phyloP scores from a whole-genome alignment of 768 basidiomycete genomes.

The Leccinum subgranulosum region DNA sequence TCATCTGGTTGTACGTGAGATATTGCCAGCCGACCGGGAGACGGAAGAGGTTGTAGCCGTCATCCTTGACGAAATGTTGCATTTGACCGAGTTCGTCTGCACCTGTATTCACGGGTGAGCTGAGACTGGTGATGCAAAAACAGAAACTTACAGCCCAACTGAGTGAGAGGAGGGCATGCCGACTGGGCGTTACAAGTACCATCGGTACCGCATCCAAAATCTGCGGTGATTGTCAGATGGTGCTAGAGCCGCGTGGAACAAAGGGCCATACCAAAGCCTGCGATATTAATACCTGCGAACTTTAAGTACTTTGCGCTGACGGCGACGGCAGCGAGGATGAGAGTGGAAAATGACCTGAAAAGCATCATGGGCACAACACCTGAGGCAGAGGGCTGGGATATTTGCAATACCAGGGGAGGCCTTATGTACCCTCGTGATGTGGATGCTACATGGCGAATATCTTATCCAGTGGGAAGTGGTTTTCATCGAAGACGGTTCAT shows the following conservation, averaged over 20 bases:
- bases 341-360: slow-evolving; percentile 11
- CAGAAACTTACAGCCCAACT: slow-evolving; percentile 38
- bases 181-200: slow-evolving; percentile 39
- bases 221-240: slow-evolving; percentile 3
- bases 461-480: not conserved
- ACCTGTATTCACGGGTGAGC: not conserved
- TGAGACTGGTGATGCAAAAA: not conserved
- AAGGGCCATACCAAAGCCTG: slow-evolving; percentile 41
- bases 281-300: slow-evolving; percentile 49
- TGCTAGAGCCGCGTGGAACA: not conserved
- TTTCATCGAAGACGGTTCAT: not conserved
- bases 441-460: slow-evolving; percentile 6
- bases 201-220: slow-evolving; percentile 49
- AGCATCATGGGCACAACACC: slow-evolving; percentile 11
- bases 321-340: slow-evolving; percentile 7
- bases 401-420: not conserved
- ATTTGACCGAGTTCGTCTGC: slow-evolving; percentile 45
- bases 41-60: slow-evolving; percentile 57
- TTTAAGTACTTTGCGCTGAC: slow-evolving; percentile 23
- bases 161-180: slow-evolving; percentile 44
- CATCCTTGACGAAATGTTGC: slow-evolving; percentile 54
- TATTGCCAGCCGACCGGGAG: slow-evolving; percentile 63
- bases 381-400: not conserved
- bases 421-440: slow-evolving; percentile 10
- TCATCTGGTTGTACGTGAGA: slow-evolving; percentile 37